Conservation (phyloP, 768 basidiomycete species). For the Phallus indusiatus region DNA sequence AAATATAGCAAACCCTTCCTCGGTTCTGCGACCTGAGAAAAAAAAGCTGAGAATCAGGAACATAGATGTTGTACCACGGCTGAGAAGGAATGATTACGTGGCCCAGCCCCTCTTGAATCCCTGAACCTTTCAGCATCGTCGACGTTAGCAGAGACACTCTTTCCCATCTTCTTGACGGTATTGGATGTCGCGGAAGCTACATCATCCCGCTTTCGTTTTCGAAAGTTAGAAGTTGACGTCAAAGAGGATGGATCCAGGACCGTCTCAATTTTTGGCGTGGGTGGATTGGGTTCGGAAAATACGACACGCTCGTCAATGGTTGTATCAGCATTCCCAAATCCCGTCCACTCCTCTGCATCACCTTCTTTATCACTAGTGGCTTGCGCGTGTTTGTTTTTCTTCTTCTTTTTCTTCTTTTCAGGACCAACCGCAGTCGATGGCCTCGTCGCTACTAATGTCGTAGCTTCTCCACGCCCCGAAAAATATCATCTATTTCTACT, state of each 20-base stretch:
- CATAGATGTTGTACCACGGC: neutral
- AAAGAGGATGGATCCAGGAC: conserved; percentile 53
- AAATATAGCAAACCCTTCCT: conserved; percentile 71
- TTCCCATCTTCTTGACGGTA: neutral
- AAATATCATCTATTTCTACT: neutral
- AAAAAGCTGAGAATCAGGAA: conserved; percentile 11
- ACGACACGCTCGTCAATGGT: too few species aligned
- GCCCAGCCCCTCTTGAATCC: conserved; percentile 66
- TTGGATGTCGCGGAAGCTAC: neutral
- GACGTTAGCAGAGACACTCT: neutral
- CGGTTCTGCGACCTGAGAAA: conserved; percentile 58
- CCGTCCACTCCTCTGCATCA: neutral
- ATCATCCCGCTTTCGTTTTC: conserved; percentile 22
- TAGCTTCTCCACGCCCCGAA: neutral
- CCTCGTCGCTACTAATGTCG: too few species aligned
- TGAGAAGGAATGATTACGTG: conserved; percentile 40
- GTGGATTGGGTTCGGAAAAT: conserved; percentile 19
- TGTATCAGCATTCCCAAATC: neutral
- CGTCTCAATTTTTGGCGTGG: conserved; percentile 38
- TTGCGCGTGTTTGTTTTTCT: conserved; percentile 35
- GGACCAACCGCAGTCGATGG: neutral
- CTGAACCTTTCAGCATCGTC: conserved; percentile 44
- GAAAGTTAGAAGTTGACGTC: conserved; percentile 19
- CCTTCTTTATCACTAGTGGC: conserved; percentile 1
- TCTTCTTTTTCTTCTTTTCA: conserved; percentile 34